Percentiles rank a stretch among this genome's conserved stretches.
These are phyloP conservation scores for Anaeromyces robustus DNA, from an alignment of 192 early-diverging fungal species.

Conservation along the genomic window DNA sequence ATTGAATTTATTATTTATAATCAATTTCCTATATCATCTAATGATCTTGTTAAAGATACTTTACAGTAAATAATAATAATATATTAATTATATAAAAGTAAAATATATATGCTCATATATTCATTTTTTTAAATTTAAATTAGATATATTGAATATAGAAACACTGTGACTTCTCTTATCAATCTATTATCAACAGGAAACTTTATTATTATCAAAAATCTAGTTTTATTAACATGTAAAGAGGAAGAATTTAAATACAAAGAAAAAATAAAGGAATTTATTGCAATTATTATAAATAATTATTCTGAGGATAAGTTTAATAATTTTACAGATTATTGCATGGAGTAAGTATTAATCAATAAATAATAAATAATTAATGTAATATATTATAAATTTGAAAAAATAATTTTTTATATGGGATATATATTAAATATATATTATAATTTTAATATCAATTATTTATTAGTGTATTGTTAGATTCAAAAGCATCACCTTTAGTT, in stretches of 20 bases:
- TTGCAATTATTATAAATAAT: not conserved
- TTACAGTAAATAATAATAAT: conserved; percentile 1
- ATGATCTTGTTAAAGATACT: conserved; percentile 3
- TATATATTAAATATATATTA: too few relatives aligned
- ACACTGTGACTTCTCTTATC: not conserved
- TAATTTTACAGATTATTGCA: not conserved
- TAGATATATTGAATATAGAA: not conserved
- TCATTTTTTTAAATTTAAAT: not conserved
- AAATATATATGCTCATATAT: too few relatives aligned
- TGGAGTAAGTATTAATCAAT: not conserved
- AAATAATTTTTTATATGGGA: too few relatives aligned
- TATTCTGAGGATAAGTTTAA: not conserved
- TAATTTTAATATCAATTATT: too few relatives aligned
- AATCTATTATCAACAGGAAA: not conserved
- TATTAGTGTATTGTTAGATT: not conserved
- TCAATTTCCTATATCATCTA: conserved; percentile 22
- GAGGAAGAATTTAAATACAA: not conserved
- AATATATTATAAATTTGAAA: too few relatives aligned
- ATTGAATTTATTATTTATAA: conserved; percentile 24
- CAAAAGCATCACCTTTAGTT: not conserved
- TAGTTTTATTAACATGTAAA: not conserved
- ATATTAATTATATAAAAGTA: too few relatives aligned
- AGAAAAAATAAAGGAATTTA: not conserved
- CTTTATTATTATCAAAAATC: not conserved
- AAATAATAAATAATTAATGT: too few relatives aligned